A percentile compares a stretch with the other conserved stretches of the same genome.
Evolutionary conservation across 139 green algal genomes (phyloP).

Genomic region (Chlamydomonas schloesseri): DNA sequence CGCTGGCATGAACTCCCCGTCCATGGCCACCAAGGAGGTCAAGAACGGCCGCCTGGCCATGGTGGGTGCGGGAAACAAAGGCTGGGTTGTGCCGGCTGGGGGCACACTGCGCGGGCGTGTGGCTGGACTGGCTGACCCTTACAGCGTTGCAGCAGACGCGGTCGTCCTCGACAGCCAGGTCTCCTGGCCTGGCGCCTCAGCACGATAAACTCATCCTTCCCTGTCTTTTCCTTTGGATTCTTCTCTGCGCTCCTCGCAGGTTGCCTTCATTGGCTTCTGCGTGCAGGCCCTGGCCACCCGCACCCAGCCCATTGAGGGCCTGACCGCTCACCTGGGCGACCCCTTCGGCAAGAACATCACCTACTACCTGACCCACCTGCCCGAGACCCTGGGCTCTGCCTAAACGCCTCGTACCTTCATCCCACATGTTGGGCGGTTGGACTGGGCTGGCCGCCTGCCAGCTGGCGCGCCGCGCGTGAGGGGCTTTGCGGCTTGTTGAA

Average conservation of each 20-base stretch:
- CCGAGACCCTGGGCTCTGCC: constrained; percentile 44
- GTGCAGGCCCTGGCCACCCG: constrained; percentile 68
- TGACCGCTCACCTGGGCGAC: constrained; percentile 72
- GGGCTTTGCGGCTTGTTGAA: no score
- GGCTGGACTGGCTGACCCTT: no score
- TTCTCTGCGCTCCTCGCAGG: constrained; percentile 53
- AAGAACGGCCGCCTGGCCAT: constrained; percentile 98
- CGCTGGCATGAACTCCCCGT: constrained; percentile 79
- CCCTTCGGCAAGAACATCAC: constrained; percentile 87
- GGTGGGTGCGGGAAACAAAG: constrained; percentile 64
- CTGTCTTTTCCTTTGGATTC: not conserved
- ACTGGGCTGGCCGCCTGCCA: no score
- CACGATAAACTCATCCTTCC: no score
- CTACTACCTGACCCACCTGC: constrained; percentile 68
- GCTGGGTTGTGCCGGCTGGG: no score
- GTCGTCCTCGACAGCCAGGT: no score
- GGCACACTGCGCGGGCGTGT: no score
- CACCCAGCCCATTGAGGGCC: constrained; percentile 73
- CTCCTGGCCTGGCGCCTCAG: no score
- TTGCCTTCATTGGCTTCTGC: constrained; percentile 87
- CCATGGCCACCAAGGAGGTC: constrained; percentile 93
- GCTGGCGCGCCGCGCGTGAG: no score
- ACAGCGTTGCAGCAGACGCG: no score
- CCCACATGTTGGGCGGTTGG: no score
- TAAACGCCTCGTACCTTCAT: not conserved